Evolutionary conservation across 2,329 filamentous ascomycete species (phyloP).

Genomic region (Thelonectria discophora): DNA sequence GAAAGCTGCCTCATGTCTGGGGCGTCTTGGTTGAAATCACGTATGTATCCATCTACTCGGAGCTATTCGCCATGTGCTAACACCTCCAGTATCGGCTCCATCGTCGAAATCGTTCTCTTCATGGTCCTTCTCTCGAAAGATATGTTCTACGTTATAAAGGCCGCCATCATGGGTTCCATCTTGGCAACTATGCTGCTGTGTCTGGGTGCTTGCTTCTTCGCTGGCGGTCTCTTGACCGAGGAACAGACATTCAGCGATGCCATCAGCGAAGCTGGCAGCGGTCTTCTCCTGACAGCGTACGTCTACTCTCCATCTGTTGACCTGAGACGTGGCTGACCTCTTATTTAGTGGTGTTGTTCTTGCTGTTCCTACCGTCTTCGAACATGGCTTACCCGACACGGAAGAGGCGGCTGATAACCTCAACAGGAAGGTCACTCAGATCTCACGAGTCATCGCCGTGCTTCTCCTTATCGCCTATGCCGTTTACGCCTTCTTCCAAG

Average conservation of each 20-base stretch:
- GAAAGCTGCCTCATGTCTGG: slow-evolving; percentile 78
- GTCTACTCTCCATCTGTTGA: slow-evolving; percentile 48
- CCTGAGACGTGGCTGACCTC: slow-evolving; percentile 31
- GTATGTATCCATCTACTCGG: slow-evolving; percentile 41
- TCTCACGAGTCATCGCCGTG: slow-evolving; percentile 76
- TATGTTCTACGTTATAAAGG: slow-evolving; percentile 77
- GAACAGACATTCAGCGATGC: slow-evolving; percentile 78
- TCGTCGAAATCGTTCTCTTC: slow-evolving; percentile 86
- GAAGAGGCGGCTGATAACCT: slow-evolving; percentile 52
- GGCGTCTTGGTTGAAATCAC: slow-evolving; percentile 70
- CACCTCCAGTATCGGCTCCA: slow-evolving; percentile 65
- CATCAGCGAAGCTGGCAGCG: slow-evolving; percentile 81
- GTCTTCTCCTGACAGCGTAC: slow-evolving; percentile 79
- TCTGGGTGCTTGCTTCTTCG: slow-evolving; percentile 81
- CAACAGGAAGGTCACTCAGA: slow-evolving; percentile 62
- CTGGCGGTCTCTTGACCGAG: slow-evolving; percentile 73
- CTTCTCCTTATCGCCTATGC: slow-evolving; percentile 75
- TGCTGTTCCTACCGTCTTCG: slow-evolving; percentile 64
- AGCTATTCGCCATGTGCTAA: slow-evolving; percentile 13
- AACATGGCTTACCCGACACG: slow-evolving; percentile 52
- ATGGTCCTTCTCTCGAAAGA: slow-evolving; percentile 71
- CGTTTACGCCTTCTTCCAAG: slow-evolving; percentile 76
- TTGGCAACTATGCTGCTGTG: slow-evolving; percentile 84
- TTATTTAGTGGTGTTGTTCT: slow-evolving; percentile 47
- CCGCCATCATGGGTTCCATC: slow-evolving; percentile 84